A percentile compares a stretch with the other conserved stretches of the same genome.
Evolutionary conservation across 148 eudicot species (phyloP).

Genomic region (Arctostaphylos glauca): DNA sequence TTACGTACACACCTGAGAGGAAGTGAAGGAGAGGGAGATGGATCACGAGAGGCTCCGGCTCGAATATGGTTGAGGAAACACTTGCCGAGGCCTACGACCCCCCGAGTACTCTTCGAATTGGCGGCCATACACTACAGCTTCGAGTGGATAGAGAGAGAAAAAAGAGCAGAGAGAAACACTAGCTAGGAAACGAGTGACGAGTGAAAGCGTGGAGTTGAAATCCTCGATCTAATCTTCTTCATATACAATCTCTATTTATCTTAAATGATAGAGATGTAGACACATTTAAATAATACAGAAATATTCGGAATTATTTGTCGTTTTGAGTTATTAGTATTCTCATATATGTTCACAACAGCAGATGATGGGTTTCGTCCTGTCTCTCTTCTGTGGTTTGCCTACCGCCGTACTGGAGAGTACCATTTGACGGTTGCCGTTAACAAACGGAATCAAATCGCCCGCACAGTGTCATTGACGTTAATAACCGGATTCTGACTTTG

Average conservation of each 20-base stretch:
- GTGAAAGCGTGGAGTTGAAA: no score
- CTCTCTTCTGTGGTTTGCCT: not conserved
- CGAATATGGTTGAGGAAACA: constrained; percentile 39
- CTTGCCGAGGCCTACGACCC: constrained; percentile 34
- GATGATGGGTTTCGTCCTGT: no score
- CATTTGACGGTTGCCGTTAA: constrained; percentile 7
- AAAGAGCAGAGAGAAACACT: no score
- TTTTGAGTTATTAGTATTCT: no score
- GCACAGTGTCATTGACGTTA: not conserved
- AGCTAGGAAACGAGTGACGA: not conserved
- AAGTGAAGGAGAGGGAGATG: constrained; percentile 16
- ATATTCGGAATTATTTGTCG: no score
- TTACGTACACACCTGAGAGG: constrained; percentile 24
- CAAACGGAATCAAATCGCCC: not conserved
- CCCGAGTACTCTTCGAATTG: constrained; percentile 29
- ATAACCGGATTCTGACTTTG: not conserved
- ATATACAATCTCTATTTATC: no score
- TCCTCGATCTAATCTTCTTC: not conserved
- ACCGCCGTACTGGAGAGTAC: not conserved
- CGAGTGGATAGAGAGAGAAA: not conserved
- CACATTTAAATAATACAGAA: no score
- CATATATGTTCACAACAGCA: no score
- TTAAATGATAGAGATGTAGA: no score
- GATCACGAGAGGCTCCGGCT: constrained; percentile 13
- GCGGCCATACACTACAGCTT: constrained; percentile 42